Conservation (phyloP, 1,284 basidiomycete genomes). For the Porogramme epimiltina region DNA sequence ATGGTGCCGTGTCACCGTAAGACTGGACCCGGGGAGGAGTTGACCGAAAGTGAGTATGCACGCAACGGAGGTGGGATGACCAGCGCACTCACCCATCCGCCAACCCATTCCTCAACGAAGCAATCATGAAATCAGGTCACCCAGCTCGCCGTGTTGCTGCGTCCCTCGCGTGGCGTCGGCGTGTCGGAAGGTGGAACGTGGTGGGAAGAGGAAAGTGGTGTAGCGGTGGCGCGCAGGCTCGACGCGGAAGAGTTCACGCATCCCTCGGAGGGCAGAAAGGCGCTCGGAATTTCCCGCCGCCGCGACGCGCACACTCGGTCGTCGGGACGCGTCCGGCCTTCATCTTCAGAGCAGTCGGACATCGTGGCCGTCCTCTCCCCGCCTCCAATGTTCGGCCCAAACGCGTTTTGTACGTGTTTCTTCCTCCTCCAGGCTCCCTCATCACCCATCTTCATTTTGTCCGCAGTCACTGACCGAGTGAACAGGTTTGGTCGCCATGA, state of each 20-base stretch:
- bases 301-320: background rate
- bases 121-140: conserved; percentile 31
- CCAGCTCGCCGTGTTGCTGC: background rate
- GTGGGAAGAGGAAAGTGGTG: conserved; percentile 9
- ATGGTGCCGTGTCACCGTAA: conserved; percentile 20
- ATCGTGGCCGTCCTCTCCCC: too few relatives aligned
- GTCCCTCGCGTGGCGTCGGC: background rate
- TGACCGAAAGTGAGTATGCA: background rate
- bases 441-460: too few relatives aligned
- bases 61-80: background rate
- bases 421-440: too few relatives aligned
- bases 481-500: background rate
- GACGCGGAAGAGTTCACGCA: conserved; percentile 16
- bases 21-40: conserved; percentile 9
- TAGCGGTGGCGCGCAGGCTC: background rate
- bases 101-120: conserved; percentile 35
- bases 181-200: background rate
- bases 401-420: too few relatives aligned
- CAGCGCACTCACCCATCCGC: conserved; percentile 31
- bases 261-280: conserved; percentile 1
- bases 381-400: too few relatives aligned
- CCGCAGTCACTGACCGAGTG: background rate
- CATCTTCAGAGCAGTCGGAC: too few relatives aligned
- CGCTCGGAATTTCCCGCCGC: conserved; percentile 12
- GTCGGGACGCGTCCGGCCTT: too few relatives aligned